These are phyloP conservation scores for Plasmopara viticola DNA, from an alignment of 352 stramenopile genomes.

Conservation along the genomic window DNA sequence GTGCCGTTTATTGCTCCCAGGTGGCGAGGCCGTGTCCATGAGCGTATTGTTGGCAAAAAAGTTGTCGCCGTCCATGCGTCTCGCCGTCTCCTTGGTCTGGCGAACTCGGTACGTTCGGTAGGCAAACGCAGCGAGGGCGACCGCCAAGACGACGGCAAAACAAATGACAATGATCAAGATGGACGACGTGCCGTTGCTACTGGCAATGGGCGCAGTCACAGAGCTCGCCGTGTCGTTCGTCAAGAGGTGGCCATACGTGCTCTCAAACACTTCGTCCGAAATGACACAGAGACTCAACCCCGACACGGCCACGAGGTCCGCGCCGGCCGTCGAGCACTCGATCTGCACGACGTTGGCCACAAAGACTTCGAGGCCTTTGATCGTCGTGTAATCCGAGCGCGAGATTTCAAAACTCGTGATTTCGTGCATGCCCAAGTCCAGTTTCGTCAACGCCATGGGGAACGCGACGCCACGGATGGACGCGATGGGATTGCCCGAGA, in stretches of 20 bases:
- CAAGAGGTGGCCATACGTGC: constrained; percentile 32
- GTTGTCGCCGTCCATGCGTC: constrained; percentile 20
- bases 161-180: constrained; percentile 56
- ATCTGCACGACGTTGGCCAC: constrained; percentile 35
- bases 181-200: constrained; percentile 33
- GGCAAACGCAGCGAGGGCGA: constrained; percentile 44
- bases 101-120: constrained; percentile 40
- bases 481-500: constrained; percentile 52
- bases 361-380: constrained; percentile 41
- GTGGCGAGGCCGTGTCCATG: constrained; percentile 17
- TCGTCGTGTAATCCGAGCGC: constrained; percentile 48
- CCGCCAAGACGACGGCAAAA: constrained; percentile 39
- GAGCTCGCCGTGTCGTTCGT: constrained; percentile 20
- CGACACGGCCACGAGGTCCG: constrained; percentile 34
- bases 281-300: constrained; percentile 52
- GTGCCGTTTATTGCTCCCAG: constrained; percentile 19
- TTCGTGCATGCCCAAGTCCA: constrained; percentile 38
- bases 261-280: constrained; percentile 49
- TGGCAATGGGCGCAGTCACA: constrained; percentile 8
- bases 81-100: constrained; percentile 16
- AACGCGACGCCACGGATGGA: constrained; percentile 52
- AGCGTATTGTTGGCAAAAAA: constrained; percentile 53
- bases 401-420: constrained; percentile 71
- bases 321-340: constrained; percentile 34
- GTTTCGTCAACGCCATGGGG: constrained; percentile 36